Evolutionary conservation across 345 rosid genomes (phyloP).

Genomic region (Geranium rotundifolium): DNA sequence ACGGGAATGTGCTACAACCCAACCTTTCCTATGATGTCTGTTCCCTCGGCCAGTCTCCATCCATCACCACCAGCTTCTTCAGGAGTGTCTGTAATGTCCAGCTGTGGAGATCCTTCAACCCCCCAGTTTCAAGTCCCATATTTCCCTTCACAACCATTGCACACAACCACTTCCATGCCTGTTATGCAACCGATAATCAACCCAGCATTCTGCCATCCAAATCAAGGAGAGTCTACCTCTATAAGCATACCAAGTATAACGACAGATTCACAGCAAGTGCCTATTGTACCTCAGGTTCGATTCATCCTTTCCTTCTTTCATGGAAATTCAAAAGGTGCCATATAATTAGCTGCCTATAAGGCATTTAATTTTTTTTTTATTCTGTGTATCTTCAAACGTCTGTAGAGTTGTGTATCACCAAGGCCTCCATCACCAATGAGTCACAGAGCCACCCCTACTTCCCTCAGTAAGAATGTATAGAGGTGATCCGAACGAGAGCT

Average conservation of each 20-base stretch:
- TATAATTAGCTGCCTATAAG: too few relatives aligned
- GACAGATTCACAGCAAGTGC: neutral
- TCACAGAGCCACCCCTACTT: too few relatives aligned
- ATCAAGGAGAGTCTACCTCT: slow-evolving; percentile 1
- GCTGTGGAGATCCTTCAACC: neutral
- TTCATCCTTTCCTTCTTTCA: too few relatives aligned
- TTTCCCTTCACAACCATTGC: slow-evolving; percentile 1
- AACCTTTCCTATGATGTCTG: neutral
- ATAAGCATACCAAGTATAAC: neutral
- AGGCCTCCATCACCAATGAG: neutral
- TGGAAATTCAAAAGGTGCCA: too few relatives aligned
- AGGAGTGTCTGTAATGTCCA: slow-evolving; percentile 3
- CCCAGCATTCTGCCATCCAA: slow-evolving; percentile 1
- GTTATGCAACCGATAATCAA: neutral
- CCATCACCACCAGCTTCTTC: neutral
- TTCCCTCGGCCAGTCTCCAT: too few relatives aligned
- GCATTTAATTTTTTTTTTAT: too few relatives aligned
- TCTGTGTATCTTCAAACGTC: neutral
- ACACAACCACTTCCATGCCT: neutral
- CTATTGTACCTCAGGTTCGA: neutral
- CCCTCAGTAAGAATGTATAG: neutral
- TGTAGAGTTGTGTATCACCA: neutral
- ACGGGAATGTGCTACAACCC: neutral
- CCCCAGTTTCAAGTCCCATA: slow-evolving; percentile 6
- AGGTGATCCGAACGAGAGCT: neutral